Conservation (phyloP, 768 basidiomycete species). For the Macrolepiota fuliginosa region DNA sequence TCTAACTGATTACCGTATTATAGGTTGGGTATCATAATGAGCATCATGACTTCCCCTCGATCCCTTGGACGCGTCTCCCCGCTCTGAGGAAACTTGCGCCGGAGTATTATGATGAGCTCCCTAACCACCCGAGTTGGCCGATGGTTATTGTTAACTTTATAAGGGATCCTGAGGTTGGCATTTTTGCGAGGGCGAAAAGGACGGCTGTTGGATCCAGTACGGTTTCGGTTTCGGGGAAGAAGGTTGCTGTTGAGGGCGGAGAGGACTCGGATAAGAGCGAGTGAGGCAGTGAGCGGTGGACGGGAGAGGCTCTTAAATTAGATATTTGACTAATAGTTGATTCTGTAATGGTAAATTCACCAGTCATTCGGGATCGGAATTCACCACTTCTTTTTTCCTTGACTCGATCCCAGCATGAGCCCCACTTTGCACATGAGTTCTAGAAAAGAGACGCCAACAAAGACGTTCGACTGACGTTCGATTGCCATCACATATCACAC, state of each 20-base stretch:
- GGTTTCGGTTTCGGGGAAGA: neutral
- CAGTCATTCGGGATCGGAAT: too few species aligned
- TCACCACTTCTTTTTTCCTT: too few species aligned
- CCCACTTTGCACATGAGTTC: too few species aligned
- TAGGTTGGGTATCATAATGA: slow-evolving; percentile 99
- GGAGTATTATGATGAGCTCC: slow-evolving; percentile 89
- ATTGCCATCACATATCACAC: too few species aligned
- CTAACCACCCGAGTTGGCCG: slow-evolving; percentile 89
- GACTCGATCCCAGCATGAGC: too few species aligned
- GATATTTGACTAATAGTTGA: neutral
- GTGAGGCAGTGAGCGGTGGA: neutral
- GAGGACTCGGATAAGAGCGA: slow-evolving; percentile 26
- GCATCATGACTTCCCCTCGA: slow-evolving; percentile 97
- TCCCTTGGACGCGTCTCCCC: slow-evolving; percentile 93
- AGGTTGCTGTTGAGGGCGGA: slow-evolving; percentile 3
- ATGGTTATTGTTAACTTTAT: slow-evolving; percentile 96
- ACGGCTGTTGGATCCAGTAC: slow-evolving; percentile 20
- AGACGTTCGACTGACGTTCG: too few species aligned
- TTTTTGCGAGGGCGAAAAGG: slow-evolving; percentile 87
- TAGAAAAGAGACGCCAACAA: too few species aligned
- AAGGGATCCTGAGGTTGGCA: slow-evolving; percentile 81
- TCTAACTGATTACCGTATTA: neutral
- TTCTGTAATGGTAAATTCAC: neutral
- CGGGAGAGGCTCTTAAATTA: neutral
- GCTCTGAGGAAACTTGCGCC: slow-evolving; percentile 79